These are phyloP conservation scores for Xylaria sp. DNA, from an alignment of 2,329 filamentous ascomycete genomes.

Conservation along the genomic window DNA sequence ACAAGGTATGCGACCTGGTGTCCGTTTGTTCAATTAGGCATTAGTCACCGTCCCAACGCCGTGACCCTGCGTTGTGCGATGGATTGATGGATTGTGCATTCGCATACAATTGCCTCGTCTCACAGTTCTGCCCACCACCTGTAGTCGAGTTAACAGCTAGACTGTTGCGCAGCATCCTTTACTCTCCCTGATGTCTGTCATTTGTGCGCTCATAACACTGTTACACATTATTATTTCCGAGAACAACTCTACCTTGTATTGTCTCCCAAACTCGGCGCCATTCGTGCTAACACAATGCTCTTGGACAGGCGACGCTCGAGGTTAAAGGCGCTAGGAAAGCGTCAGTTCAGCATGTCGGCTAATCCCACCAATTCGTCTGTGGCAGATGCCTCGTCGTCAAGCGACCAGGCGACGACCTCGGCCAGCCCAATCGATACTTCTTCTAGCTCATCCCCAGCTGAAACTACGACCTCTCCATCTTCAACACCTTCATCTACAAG, in stretches of 20 bases:
- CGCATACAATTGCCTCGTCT: slow-evolving; percentile 20
- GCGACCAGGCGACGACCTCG: slow-evolving; percentile 30
- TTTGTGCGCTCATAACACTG: slow-evolving; percentile 15
- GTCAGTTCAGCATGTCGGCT: slow-evolving; percentile 51
- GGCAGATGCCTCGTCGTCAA: slow-evolving; percentile 31
- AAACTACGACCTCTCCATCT: slow-evolving; percentile 31
- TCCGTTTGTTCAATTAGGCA: slow-evolving; percentile 2
- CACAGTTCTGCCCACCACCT: slow-evolving; percentile 15
- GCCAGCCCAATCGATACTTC: slow-evolving; percentile 20
- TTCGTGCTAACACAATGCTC: slow-evolving; percentile 52
- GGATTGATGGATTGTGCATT: neutral
- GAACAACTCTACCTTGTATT: slow-evolving; percentile 7
- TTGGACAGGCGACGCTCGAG: slow-evolving; percentile 45
- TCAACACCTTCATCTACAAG: slow-evolving; percentile 36
- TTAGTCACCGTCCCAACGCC: slow-evolving; percentile 6
- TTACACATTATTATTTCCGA: slow-evolving; percentile 16
- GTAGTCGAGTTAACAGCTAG: slow-evolving; percentile 18
- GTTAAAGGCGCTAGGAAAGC: slow-evolving; percentile 38
- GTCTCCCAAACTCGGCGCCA: neutral
- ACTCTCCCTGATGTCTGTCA: neutral
- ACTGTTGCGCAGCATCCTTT: slow-evolving; percentile 14
- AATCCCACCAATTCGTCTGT: slow-evolving; percentile 23
- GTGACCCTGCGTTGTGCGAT: slow-evolving; percentile 3
- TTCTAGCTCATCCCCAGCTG: slow-evolving; percentile 19
- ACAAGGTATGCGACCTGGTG: slow-evolving; percentile 30